Evolutionary conservation across 371 early-diverging fungal species (phyloP).

Genomic region (Actinomortierella wolfii): DNA sequence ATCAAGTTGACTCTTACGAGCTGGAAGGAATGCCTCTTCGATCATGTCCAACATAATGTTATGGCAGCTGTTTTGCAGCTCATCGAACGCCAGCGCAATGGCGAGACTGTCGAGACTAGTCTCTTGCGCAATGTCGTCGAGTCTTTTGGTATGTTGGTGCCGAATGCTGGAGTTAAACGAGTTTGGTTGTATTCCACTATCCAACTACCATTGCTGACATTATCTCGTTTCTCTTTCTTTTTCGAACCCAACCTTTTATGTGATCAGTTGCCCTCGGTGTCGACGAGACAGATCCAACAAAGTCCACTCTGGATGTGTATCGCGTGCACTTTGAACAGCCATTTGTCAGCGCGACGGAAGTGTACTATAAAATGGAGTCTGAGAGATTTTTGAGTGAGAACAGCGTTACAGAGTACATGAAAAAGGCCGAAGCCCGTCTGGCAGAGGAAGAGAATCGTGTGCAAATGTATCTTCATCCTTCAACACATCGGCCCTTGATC

Average conservation of each 20-base stretch:
- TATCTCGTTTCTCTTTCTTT: conserved; percentile 1
- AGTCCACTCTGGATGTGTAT: conserved; percentile 87
- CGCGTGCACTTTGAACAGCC: conserved; percentile 80
- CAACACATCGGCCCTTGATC: conserved; percentile 76
- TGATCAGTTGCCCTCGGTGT: conserved; percentile 79
- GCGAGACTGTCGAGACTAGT: conserved; percentile 87
- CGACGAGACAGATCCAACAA: conserved; percentile 80
- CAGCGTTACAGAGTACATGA: conserved; percentile 92
- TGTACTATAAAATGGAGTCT: conserved; percentile 86
- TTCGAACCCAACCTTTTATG: background rate
- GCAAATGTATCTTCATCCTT: conserved; percentile 83
- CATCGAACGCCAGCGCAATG: conserved; percentile 86
- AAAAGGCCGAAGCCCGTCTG: conserved; percentile 86
- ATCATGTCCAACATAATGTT: conserved; percentile 74
- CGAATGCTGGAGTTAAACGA: background rate
- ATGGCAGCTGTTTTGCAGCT: conserved; percentile 83
- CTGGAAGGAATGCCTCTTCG: conserved; percentile 90
- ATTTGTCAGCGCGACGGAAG: conserved; percentile 79
- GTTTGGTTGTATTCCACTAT: background rate
- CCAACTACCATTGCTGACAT: conserved; percentile 2
- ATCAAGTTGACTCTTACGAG: conserved; percentile 79
- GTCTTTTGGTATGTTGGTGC: conserved; percentile 71
- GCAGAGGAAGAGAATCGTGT: conserved; percentile 90
- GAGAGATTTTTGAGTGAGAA: conserved; percentile 86
- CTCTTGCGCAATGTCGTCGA: conserved; percentile 89